A percentile compares a stretch with the other conserved stretches of the same genome.
These are phyloP conservation scores for Pleomassaria siparia DNA, from an alignment of 2,329 filamentous ascomycete species.

Conservation along the genomic window DNA sequence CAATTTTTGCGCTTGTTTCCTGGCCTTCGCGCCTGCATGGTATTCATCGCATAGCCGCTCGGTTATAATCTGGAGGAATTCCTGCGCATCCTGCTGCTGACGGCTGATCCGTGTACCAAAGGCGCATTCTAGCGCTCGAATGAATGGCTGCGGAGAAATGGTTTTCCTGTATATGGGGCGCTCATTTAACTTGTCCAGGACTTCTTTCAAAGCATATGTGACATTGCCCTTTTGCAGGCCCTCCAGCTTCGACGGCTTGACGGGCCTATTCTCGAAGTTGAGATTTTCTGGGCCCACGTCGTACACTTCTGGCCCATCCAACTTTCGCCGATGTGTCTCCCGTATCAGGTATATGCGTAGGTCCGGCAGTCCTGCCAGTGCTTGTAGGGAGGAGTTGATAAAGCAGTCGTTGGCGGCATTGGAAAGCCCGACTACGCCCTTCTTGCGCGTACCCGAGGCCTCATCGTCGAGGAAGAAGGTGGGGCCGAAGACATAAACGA, in stretches of 20 bases:
- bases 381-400: slow-evolving; percentile 95
- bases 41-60: slow-evolving; percentile 95
- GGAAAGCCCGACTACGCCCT: slow-evolving; percentile 79
- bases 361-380: slow-evolving; percentile 85
- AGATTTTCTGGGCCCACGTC: slow-evolving; percentile 56
- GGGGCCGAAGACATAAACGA: slow-evolving; percentile 97
- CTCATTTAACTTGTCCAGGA: slow-evolving; percentile 90
- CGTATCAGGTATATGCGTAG: slow-evolving; percentile 88
- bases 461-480: slow-evolving; percentile 93
- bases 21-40: slow-evolving; percentile 76
- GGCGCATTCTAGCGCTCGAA: slow-evolving; percentile 77
- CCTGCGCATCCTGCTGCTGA: slow-evolving; percentile 96
- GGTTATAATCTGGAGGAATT: slow-evolving; percentile 91
- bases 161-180: slow-evolving; percentile 91
- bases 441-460: slow-evolving; percentile 63
- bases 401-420: slow-evolving; percentile 84
- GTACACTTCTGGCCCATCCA: slow-evolving; percentile 80
- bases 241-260: slow-evolving; percentile 52
- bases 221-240: slow-evolving; percentile 78
- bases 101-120: slow-evolving; percentile 90
- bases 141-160: slow-evolving; percentile 83
- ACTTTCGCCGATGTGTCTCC: slow-evolving; percentile 79
- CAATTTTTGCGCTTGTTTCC: slow-evolving; percentile 55
- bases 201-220: slow-evolving; percentile 85
- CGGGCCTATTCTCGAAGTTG: slow-evolving; percentile 43